Percentiles rank a stretch among this genome's conserved stretches.
phyloP scores from a whole-genome alignment of 2,329 filamentous ascomycete genomes.

The Penicillium sp. region DNA sequence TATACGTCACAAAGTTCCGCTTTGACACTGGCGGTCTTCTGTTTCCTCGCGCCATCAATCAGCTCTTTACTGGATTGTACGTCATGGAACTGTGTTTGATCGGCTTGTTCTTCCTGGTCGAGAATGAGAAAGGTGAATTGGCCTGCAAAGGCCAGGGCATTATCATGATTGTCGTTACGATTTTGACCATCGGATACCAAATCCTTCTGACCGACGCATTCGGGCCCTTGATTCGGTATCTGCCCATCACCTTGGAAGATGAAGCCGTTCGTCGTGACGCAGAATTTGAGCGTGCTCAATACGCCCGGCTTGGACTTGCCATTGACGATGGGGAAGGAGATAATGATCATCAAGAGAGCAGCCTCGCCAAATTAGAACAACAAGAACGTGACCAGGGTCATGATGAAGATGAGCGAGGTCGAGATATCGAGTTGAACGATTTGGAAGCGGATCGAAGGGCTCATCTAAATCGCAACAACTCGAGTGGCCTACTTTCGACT shows the following conservation, averaged over 20 bases:
- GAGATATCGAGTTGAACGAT: slow-evolving; percentile 50
- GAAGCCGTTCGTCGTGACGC: slow-evolving; percentile 89
- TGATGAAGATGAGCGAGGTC: slow-evolving; percentile 43
- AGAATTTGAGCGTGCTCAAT: slow-evolving; percentile 78
- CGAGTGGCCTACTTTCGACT: slow-evolving; percentile 11
- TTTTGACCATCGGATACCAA: slow-evolving; percentile 75
- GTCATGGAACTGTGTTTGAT: slow-evolving; percentile 90
- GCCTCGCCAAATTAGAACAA: slow-evolving; percentile 46
- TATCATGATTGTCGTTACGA: slow-evolving; percentile 73
- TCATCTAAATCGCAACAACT: slow-evolving; percentile 13
- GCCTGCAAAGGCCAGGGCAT: slow-evolving; percentile 74
- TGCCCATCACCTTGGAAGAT: slow-evolving; percentile 94
- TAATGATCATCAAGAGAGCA: slow-evolving; percentile 42
- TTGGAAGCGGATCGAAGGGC: slow-evolving; percentile 30
- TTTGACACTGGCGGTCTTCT: slow-evolving; percentile 89
- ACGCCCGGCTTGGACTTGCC: slow-evolving; percentile 62
- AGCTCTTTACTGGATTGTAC: slow-evolving; percentile 91
- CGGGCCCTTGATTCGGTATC: slow-evolving; percentile 76
- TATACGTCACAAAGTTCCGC: slow-evolving; percentile 88
- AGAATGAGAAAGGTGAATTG: slow-evolving; percentile 53
- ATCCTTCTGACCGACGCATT: slow-evolving; percentile 79
- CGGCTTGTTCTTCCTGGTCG: slow-evolving; percentile 80
- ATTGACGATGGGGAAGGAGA: slow-evolving; percentile 56
- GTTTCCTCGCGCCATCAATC: slow-evolving; percentile 90
- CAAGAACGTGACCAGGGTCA: slow-evolving; percentile 39